These are phyloP conservation scores for Avena eriantha DNA, from an alignment of 176 grass and related monocot species.

Conservation along the genomic window DNA sequence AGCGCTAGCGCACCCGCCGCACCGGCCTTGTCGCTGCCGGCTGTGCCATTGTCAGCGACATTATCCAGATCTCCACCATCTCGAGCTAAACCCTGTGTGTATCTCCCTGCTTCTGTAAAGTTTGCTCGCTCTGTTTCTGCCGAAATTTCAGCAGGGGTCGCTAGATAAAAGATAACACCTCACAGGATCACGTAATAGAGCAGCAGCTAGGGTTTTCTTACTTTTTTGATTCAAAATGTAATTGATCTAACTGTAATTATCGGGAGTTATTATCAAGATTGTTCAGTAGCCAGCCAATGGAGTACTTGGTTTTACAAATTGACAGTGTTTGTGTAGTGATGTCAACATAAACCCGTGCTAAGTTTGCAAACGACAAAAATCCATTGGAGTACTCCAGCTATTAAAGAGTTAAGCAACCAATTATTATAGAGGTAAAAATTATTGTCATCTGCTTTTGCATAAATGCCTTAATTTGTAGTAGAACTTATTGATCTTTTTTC, in stretches of 20 bases:
- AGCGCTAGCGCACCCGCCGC: slow-evolving; percentile 80
- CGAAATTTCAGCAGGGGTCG: slow-evolving; percentile 85
- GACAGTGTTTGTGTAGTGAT: not conserved
- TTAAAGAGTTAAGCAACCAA: slow-evolving; percentile 7
- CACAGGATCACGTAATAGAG: slow-evolving; percentile 65
- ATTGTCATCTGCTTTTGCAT: not conserved
- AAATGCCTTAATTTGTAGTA: not conserved
- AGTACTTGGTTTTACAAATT: not conserved
- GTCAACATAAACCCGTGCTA: not conserved
- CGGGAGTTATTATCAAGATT: not conserved
- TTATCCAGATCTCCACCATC: slow-evolving; percentile 64
- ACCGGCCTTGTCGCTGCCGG: slow-evolving; percentile 88
- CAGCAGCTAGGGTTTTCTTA: not conserved
- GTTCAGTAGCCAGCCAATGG: not conserved
- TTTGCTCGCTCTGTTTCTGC: slow-evolving; percentile 77
- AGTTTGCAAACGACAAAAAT: slow-evolving; percentile 16
- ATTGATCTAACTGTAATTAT: not conserved
- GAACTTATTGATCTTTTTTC: too few relatives aligned
- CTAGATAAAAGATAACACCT: slow-evolving; percentile 44
- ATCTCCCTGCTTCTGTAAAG: slow-evolving; percentile 46
- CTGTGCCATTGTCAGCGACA: slow-evolving; percentile 64
- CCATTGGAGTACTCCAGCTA: slow-evolving; percentile 7
- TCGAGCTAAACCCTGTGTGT: slow-evolving; percentile 70
- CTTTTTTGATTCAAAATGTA: not conserved
- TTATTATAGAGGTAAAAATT: not conserved